A percentile compares a stretch with the other conserved stretches of the same genome.
These are phyloP conservation scores for Arbutus unedo DNA, from an alignment of 148 eudicot genomes.

Conservation along the genomic window DNA sequence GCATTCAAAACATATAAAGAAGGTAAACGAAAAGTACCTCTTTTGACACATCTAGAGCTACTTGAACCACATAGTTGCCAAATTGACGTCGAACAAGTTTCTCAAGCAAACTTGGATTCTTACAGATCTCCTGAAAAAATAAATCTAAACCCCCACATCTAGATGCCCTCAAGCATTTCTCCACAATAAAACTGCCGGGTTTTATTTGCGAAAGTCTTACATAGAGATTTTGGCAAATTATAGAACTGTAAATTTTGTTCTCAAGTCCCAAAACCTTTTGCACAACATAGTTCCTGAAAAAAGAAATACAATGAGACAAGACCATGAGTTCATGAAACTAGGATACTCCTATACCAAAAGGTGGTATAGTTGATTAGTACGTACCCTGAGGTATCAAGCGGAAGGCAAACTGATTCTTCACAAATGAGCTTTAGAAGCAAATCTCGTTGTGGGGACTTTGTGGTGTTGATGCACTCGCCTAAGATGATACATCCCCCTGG, in stretches of 20 bases:
- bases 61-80: constrained; percentile 20
- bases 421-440: background rate
- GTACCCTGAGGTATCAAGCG: constrained; percentile 25
- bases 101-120: constrained; percentile 2
- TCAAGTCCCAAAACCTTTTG: constrained; percentile 18
- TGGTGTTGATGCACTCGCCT: constrained; percentile 10
- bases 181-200: constrained; percentile 17
- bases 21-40: background rate
- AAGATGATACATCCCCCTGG: constrained; percentile 15
- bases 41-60: constrained; percentile 13
- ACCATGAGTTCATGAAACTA: background rate
- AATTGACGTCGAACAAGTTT: constrained; percentile 14
- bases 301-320: background rate
- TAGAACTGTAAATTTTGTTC: background rate
- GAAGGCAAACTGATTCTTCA: constrained; percentile 12
- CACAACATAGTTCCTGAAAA: constrained; percentile 15
- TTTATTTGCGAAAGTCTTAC: constrained; percentile 11
- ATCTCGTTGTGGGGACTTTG: background rate
- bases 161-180: constrained; percentile 15
- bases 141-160: background rate
- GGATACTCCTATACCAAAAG: background rate
- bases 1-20: background rate
- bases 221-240: constrained; percentile 5
- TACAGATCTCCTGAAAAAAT: background rate
- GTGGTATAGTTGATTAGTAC: background rate